Base-by-base conservation (phyloP, 2,329 filamentous ascomycete genomes). In the Pseudogymnoascus sp. region DNA sequence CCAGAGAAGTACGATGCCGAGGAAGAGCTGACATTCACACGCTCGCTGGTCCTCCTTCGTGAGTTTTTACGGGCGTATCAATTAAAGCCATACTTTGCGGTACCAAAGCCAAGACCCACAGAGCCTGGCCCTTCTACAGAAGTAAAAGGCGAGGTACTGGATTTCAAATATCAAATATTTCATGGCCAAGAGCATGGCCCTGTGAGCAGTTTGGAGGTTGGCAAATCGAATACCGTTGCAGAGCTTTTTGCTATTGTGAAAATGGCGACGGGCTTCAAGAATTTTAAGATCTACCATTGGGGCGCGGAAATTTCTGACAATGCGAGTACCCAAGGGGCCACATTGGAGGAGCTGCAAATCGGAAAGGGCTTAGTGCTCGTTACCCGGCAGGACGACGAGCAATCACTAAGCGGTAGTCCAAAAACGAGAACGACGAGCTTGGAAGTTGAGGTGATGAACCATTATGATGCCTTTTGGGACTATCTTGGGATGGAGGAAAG, bases 401-500 rank as follows among this genome's bases (percentile, higher is more conserved):
- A 76, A 7, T 74, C 76, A 3, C 74, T 78, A 63, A 71, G 79
- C 26, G 68, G 77, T 65, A 70, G 78, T 31, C 75, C 81, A 61
- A 79, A 78, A 65, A 80, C 75, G 60, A 84, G 77, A 59, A 82
- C 78, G 55, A 86, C 78, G 65, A 81, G 77, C 37, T 81, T 97
- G 2, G 91, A 97, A 71, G 81, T 84, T 11, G 90, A 93, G 68
- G 86, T 97, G 21, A 78, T 94, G 67, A 82, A 86, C 63, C 90
- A 95, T 73, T 96, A 96, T 69, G 83, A 90, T 61, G 86, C 93
- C 65, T 76, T 99, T 23, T 96, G 94, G 81, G 83, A 85, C 45
- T 89, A 93, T 69, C 80, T 97, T 61, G 85, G 86, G 66, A 83
- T 92, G 76, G 83, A 90, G 49, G 86, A 92, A 63, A 79, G 77